Conservation (phyloP, 257 asterid species). For the Nicotiana paniculata region DNA sequence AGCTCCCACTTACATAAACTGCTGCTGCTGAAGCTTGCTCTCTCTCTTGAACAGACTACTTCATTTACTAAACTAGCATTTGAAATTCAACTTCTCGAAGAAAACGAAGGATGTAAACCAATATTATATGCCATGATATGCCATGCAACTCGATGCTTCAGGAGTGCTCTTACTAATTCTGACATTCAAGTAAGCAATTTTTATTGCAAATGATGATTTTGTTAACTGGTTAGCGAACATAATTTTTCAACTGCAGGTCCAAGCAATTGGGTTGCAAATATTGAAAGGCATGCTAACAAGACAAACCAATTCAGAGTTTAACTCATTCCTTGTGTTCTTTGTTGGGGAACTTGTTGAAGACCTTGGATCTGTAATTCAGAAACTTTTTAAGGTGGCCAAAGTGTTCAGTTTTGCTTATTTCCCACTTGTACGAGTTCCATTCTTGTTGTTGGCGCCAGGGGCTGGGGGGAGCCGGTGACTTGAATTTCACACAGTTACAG, state of each 20-base stretch:
- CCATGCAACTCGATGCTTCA: slow-evolving; percentile 49
- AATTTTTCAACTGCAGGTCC: slow-evolving; percentile 50
- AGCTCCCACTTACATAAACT: slow-evolving; percentile 51
- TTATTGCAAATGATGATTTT: not conserved
- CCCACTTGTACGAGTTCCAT: not conserved
- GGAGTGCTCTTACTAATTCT: slow-evolving; percentile 48
- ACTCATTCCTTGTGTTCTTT: slow-evolving; percentile 54
- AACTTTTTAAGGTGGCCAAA: slow-evolving; percentile 42
- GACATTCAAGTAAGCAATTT: slow-evolving; percentile 61
- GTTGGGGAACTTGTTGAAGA: slow-evolving; percentile 79
- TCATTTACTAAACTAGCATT: slow-evolving; percentile 55
- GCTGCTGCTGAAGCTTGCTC: slow-evolving; percentile 72
- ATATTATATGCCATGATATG: slow-evolving; percentile 44
- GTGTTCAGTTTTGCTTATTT: not conserved
- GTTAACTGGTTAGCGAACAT: not conserved
- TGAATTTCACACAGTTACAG: not conserved
- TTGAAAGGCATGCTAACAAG: slow-evolving; percentile 62
- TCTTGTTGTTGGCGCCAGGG: not conserved
- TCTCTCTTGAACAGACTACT: slow-evolving; percentile 55
- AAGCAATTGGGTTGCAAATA: slow-evolving; percentile 79
- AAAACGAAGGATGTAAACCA: slow-evolving; percentile 40
- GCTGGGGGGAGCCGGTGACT: not conserved
- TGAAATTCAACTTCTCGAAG: slow-evolving; percentile 39
- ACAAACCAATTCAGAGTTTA: slow-evolving; percentile 37
- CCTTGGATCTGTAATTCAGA: slow-evolving; percentile 41